A percentile compares a stretch with the other conserved stretches of the same genome.
Evolutionary conservation across 2,329 filamentous ascomycete genomes (phyloP).

Genomic region (Neocucurbitaria cava): DNA sequence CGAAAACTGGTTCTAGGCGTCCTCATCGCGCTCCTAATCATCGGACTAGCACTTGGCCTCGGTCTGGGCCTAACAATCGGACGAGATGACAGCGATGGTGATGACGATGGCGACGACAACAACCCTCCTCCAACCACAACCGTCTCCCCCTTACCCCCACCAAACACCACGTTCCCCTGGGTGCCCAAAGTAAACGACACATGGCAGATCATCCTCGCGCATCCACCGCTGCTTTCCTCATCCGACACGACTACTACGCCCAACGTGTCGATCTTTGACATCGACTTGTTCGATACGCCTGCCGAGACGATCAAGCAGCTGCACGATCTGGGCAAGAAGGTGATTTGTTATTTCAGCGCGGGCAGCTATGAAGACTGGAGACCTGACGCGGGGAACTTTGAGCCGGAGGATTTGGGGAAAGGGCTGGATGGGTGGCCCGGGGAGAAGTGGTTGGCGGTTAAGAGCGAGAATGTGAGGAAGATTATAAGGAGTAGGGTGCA

Average conservation of each 20-base stretch:
- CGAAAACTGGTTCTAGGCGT: constrained; percentile 35
- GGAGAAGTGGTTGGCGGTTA: constrained; percentile 71
- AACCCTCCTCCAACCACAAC: constrained; percentile 30
- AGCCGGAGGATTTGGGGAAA: constrained; percentile 63
- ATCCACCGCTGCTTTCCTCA: constrained; percentile 30
- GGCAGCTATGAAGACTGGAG: constrained; percentile 72
- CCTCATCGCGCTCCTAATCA: constrained; percentile 33
- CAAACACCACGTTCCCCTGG: constrained; percentile 53
- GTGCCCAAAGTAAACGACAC: constrained; percentile 59
- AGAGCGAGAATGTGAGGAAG: constrained; percentile 63
- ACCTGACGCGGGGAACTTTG: constrained; percentile 64
- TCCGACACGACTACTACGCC: constrained; percentile 50
- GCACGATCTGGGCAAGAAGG: constrained; percentile 61
- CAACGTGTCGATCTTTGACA: constrained; percentile 67
- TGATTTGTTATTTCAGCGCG: constrained; percentile 79
- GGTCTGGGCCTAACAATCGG: constrained; percentile 60
- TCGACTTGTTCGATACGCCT: constrained; percentile 64
- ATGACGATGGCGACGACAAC: constrained; percentile 17
- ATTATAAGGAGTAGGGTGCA: constrained; percentile 70
- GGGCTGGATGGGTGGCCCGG: constrained; percentile 68
- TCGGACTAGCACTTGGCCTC: constrained; percentile 62
- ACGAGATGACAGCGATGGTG: constrained; percentile 32
- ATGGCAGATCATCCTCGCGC: constrained; percentile 68
- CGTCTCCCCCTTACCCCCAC: constrained; percentile 29
- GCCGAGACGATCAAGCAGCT: constrained; percentile 56